A percentile compares a stretch with the other conserved stretches of the same genome.
These are phyloP conservation scores for Claviceps cyperi DNA, from an alignment of 2,329 filamentous ascomycete species.

Conservation along the genomic window DNA sequence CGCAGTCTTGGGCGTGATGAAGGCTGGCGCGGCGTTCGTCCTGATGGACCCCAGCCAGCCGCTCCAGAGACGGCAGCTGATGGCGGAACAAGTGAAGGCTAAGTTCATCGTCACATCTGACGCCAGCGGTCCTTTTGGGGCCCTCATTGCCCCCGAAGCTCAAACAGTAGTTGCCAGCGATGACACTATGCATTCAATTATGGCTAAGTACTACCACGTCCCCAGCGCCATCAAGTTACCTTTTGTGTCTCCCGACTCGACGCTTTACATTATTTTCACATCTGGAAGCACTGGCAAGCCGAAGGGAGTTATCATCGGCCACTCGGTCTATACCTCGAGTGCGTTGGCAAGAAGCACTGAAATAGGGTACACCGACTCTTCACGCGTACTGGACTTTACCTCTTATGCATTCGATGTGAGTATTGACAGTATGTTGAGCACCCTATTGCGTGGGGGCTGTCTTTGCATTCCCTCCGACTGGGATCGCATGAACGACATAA, in stretches of 20 bases:
- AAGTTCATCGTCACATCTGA: not conserved
- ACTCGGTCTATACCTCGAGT: slow-evolving; percentile 3
- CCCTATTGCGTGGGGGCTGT: slow-evolving; percentile 4
- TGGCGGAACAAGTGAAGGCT: not conserved
- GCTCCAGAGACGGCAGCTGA: not conserved
- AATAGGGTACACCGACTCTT: not conserved
- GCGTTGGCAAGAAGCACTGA: slow-evolving; percentile 2
- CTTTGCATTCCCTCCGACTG: slow-evolving; percentile 12
- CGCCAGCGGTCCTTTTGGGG: not conserved
- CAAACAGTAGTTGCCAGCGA: not conserved
- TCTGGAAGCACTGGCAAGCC: slow-evolving; percentile 9
- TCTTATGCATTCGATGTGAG: slow-evolving; percentile 7
- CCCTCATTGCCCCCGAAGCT: not conserved
- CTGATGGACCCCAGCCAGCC: slow-evolving; percentile 1
- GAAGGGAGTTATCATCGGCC: slow-evolving; percentile 13
- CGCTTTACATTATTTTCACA: not conserved
- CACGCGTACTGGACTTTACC: slow-evolving; percentile 6
- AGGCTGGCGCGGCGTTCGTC: not conserved
- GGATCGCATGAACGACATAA: slow-evolving; percentile 32
- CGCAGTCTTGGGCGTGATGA: not conserved
- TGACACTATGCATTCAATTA: not conserved
- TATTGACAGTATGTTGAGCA: slow-evolving; percentile 3
- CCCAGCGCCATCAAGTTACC: not conserved
- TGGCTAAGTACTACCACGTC: not conserved
- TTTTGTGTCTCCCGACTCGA: slow-evolving; percentile 1